Percentiles rank a stretch among this genome's conserved stretches.
phyloP scores from a whole-genome alignment of 2,329 filamentous ascomycete genomes.

The Fusarium coicis region DNA sequence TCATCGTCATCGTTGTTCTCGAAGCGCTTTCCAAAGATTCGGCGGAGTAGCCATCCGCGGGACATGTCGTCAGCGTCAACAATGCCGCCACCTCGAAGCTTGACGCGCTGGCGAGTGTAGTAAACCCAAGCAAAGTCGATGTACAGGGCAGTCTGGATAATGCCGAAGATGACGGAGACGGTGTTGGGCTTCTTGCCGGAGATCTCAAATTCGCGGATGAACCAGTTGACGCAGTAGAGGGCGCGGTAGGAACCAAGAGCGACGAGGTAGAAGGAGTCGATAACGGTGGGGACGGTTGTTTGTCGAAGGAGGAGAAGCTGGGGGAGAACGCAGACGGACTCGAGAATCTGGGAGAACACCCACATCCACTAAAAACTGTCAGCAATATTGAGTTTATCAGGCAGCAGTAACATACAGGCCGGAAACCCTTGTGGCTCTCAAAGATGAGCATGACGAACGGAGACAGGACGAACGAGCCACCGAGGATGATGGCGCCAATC shows the following conservation, averaged over 20 bases:
- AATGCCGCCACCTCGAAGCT: conserved; percentile 85
- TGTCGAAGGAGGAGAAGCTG: conserved; percentile 92
- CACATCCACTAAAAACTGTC: conserved; percentile 72
- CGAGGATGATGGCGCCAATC: conserved; percentile 76
- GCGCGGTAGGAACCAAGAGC: conserved; percentile 88
- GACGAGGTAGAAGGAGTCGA: conserved; percentile 95
- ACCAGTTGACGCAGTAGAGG: conserved; percentile 94
- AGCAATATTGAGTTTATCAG: neutral
- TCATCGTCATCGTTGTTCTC: conserved; percentile 66
- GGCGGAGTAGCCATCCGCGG: conserved; percentile 84
- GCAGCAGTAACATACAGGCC: conserved; percentile 56
- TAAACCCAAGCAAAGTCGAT: conserved; percentile 98
- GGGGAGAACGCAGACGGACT: conserved; percentile 89
- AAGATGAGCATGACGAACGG: conserved; percentile 80
- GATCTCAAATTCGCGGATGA: conserved; percentile 72
- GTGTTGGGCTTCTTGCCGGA: conserved; percentile 70
- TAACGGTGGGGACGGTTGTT: conserved; percentile 94
- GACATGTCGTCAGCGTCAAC: conserved; percentile 91
- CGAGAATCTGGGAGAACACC: conserved; percentile 91
- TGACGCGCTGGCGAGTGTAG: conserved; percentile 91
- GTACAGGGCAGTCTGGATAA: conserved; percentile 90
- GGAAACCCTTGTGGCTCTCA: conserved; percentile 61
- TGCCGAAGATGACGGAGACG: conserved; percentile 84
- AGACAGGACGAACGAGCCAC: conserved; percentile 72
- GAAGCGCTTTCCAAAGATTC: conserved; percentile 74